phyloP scores from a whole-genome alignment of 2,329 filamentous ascomycete genomes.

The Colletotrichum tanaceti region DNA sequence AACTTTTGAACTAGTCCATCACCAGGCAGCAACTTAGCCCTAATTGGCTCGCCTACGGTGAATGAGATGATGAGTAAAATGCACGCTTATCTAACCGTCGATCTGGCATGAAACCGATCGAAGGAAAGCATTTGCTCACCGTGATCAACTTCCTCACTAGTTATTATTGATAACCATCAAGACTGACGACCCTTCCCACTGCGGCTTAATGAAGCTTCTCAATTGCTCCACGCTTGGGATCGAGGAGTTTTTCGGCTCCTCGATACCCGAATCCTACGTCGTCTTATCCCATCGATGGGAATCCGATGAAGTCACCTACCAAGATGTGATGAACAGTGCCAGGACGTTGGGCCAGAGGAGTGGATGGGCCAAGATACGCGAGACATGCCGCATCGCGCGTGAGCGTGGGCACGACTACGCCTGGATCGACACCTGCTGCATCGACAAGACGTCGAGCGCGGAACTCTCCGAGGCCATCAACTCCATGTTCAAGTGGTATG shows the following conservation, averaged over 20 bases:
- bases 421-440: slow-evolving; percentile 2
- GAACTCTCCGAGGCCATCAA: not conserved
- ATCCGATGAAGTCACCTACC: not conserved
- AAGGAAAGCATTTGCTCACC: no score
- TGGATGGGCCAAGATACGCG: not conserved
- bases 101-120: no score
- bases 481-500: slow-evolving; percentile 12
- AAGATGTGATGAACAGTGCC: not conserved
- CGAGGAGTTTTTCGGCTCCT: slow-evolving; percentile 7
- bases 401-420: slow-evolving; percentile 1
- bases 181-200: no score
- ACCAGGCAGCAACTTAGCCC: no score
- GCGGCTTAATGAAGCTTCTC: slow-evolving; percentile 4
- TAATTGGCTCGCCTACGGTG: no score
- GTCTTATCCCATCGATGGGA: slow-evolving; percentile 11
- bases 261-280: not conserved
- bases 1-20: no score
- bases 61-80: no score
- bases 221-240: slow-evolving; percentile 13
- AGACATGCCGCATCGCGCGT: not conserved
- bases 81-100: no score
- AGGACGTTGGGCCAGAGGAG: not conserved
- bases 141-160: no score
- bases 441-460: slow-evolving; percentile 1
- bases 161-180: no score